A percentile compares a stretch with the other conserved stretches of the same genome.
Conservation (phyloP, 1,284 basidiomycete species). For the Rhodofomes roseus region DNA sequence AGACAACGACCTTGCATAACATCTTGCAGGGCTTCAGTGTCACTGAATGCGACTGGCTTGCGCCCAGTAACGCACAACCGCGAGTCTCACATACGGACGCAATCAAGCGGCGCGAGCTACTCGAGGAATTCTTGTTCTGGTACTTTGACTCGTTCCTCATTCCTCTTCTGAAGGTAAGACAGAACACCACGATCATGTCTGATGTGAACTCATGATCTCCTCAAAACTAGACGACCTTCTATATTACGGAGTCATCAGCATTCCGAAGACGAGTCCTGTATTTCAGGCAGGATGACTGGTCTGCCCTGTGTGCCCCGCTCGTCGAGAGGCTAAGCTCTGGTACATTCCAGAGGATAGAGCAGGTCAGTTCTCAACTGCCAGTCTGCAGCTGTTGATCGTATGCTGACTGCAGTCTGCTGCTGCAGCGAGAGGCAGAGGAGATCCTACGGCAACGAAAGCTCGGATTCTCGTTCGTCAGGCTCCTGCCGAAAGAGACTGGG, state of each 20-base stretch:
- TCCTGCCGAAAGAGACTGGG: conserved; percentile 93
- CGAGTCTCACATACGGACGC: conserved; percentile 65
- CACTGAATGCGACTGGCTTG: conserved; percentile 82
- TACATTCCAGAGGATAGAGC: conserved; percentile 63
- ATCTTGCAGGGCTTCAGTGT: conserved; percentile 77
- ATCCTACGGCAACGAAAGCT: conserved; percentile 66
- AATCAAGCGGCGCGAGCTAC: conserved; percentile 69
- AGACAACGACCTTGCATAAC: conserved; percentile 79
- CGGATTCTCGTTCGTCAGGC: conserved; percentile 82
- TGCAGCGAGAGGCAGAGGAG: conserved; percentile 59
- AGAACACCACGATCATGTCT: neutral
- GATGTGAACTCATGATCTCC: neutral
- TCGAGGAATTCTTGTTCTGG: conserved; percentile 90
- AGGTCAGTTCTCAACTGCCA: conserved; percentile 34
- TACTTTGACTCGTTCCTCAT: conserved; percentile 86
- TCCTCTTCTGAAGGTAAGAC: conserved; percentile 70
- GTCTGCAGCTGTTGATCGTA: neutral
- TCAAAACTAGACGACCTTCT: conserved; percentile 77
- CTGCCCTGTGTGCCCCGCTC: conserved; percentile 76
- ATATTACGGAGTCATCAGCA: conserved; percentile 88
- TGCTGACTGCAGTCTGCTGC: neutral
- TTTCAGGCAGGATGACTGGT: conserved; percentile 95
- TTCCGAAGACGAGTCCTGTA: conserved; percentile 88
- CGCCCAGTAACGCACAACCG: conserved; percentile 43
- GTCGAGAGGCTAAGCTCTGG: conserved; percentile 64